Percentiles rank a stretch among this genome's conserved stretches.
phyloP scores from a whole-genome alignment of 164 flowering plant species.

The Stephania yunnanensis region DNA sequence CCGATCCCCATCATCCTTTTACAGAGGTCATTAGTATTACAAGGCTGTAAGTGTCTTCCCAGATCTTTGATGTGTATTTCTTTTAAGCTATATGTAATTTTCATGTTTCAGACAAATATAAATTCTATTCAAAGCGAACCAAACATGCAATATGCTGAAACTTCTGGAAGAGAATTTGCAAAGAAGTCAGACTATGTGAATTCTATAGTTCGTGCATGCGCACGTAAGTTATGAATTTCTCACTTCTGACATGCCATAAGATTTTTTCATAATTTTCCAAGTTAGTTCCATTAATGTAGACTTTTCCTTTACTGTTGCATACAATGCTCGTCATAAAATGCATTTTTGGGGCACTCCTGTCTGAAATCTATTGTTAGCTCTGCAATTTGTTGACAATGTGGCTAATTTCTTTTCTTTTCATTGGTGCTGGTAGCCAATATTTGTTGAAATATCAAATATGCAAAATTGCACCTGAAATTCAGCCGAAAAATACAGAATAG shows the following conservation, averaged over 20 bases:
- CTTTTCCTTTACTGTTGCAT: background rate
- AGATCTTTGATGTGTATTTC: background rate
- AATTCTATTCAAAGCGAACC: constrained; percentile 58
- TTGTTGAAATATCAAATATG: too few species aligned
- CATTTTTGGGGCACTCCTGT: background rate
- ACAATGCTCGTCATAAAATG: background rate
- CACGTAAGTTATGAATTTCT: constrained; percentile 59
- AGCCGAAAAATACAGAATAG: too few species aligned
- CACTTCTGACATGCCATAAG: background rate
- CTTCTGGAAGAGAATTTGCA: constrained; percentile 53
- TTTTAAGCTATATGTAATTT: background rate
- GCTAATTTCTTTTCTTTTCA: background rate
- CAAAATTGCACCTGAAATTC: too few species aligned
- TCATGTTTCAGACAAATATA: constrained; percentile 65
- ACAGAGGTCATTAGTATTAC: constrained; percentile 40
- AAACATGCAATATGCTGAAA: constrained; percentile 61
- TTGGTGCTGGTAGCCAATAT: too few species aligned
- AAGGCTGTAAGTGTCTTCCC: background rate
- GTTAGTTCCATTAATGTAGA: background rate
- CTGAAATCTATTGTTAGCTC: background rate
- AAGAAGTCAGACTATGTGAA: constrained; percentile 75
- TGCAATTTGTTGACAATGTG: background rate
- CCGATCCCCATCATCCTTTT: constrained; percentile 70
- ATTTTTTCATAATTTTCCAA: background rate
- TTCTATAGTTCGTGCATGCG: constrained; percentile 86